Conservation (phyloP, 2,329 filamentous ascomycete genomes). For the Alternaria sp. region DNA sequence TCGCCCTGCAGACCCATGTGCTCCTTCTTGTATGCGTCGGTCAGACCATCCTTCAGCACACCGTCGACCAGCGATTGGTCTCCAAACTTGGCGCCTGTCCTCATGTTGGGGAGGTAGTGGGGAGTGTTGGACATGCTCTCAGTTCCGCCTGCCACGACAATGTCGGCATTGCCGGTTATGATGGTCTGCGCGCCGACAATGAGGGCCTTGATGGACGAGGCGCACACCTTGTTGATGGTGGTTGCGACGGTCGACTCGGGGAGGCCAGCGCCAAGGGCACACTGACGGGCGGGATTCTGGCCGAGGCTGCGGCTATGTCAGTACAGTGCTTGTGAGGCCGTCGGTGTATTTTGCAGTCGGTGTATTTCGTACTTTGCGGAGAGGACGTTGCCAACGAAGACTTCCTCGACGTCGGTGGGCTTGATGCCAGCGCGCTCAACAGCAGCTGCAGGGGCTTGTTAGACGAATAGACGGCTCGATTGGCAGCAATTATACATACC, state of each 20-base stretch:
- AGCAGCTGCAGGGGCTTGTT: conserved; percentile 62
- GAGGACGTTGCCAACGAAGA: conserved; percentile 98
- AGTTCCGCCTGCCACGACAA: conserved; percentile 91
- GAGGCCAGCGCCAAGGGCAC: conserved; percentile 87
- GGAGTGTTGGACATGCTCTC: conserved; percentile 99
- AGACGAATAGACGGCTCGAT: conserved; percentile 18
- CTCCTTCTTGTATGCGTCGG: conserved; percentile 93
- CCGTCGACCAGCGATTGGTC: conserved; percentile 89
- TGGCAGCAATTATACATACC: conserved; percentile 60
- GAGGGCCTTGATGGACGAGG: conserved; percentile 91
- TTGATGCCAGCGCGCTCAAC: conserved; percentile 89
- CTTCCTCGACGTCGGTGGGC: conserved; percentile 89
- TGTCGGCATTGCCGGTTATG: conserved; percentile 91
- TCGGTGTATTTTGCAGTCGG: background rate
- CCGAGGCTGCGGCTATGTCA: conserved; percentile 72
- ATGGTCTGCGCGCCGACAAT: conserved; percentile 96
- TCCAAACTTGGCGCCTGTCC: conserved; percentile 91
- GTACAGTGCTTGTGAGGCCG: background rate
- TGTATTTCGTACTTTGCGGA: conserved; percentile 79
- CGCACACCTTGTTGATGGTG: conserved; percentile 99
- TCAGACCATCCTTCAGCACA: conserved; percentile 92
- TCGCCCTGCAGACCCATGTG: conserved; percentile 96
- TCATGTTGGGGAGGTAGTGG: conserved; percentile 90
- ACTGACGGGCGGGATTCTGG: conserved; percentile 95
- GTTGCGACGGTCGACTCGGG: conserved; percentile 81